Conservation (phyloP, 352 stramenopile species). For the Globisporangium yorkense region DNA sequence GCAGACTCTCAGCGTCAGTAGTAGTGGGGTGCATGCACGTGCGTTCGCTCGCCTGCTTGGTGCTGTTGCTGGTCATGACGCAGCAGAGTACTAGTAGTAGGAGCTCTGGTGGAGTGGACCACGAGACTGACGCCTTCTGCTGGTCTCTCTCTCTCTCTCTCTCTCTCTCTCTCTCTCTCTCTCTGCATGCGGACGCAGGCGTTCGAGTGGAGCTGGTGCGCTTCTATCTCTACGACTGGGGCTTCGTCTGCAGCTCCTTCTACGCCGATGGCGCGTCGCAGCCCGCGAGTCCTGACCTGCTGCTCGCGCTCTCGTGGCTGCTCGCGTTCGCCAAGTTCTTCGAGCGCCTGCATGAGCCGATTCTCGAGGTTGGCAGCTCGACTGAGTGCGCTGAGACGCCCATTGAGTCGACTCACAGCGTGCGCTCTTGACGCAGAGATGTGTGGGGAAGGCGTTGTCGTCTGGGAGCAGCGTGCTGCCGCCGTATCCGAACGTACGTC, state of each 20-base stretch:
- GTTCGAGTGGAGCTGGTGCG: constrained; percentile 38
- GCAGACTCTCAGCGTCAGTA: constrained; percentile 14
- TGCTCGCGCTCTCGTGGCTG: constrained; percentile 49
- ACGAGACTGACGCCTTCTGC: neutral
- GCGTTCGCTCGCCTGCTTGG: neutral
- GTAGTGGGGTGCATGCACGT: neutral
- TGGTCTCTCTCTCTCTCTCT: neutral
- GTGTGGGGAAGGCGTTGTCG: neutral
- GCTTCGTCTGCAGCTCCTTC: constrained; percentile 44
- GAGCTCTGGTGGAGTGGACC: neutral
- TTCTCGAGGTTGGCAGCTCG: constrained; percentile 25
- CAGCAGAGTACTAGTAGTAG: neutral
- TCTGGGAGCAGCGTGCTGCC: neutral
- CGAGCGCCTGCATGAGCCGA: constrained; percentile 31
- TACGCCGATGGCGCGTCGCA: constrained; percentile 16
- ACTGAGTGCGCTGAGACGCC: no score
- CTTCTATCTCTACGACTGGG: constrained; percentile 65
- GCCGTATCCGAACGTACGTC: constrained; percentile 12
- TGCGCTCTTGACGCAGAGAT: neutral
- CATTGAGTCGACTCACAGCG: neutral
- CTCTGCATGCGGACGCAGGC: constrained; percentile 6
- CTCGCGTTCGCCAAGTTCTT: constrained; percentile 44
- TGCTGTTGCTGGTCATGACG: no score
- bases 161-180: neutral
- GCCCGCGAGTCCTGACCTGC: constrained; percentile 30